phyloP scores from a whole-genome alignment of 2,329 filamentous ascomycete genomes.

The Penicillium frequentans region DNA sequence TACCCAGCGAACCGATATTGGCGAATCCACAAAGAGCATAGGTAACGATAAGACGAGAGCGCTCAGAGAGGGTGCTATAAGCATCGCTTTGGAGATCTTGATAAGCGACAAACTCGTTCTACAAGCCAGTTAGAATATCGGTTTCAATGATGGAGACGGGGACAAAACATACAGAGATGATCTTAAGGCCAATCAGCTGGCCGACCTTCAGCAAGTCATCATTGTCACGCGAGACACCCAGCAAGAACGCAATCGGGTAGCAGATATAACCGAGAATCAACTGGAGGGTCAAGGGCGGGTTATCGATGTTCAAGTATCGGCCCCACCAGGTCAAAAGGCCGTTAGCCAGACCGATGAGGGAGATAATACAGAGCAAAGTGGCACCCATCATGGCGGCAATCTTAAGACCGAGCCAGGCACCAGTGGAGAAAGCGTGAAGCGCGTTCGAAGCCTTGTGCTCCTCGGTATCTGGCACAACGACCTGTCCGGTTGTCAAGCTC shows the following conservation, averaged over 20 bases:
- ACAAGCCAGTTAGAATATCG: conserved; percentile 3
- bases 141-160: background rate
- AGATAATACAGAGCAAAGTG: conserved; percentile 80
- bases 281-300: conserved; percentile 70
- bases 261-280: conserved; percentile 75
- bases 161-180: conserved; percentile 64
- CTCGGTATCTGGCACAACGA: conserved; percentile 77
- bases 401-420: conserved; percentile 82
- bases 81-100: conserved; percentile 52
- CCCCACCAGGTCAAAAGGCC: conserved; percentile 83
- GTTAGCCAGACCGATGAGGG: conserved; percentile 71
- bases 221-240: conserved; percentile 68
- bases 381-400: conserved; percentile 80
- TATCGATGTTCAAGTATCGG: conserved; percentile 70
- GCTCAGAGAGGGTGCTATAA: conserved; percentile 63
- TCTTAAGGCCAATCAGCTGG: conserved; percentile 78
- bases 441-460: conserved; percentile 72
- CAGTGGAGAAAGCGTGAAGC: conserved; percentile 81
- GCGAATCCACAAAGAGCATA: conserved; percentile 82
- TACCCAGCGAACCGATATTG: conserved; percentile 84
- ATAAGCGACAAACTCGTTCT: conserved; percentile 81
- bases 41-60: conserved; percentile 77
- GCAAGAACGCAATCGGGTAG: conserved; percentile 76
- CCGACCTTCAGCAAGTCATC: conserved; percentile 68
- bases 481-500: conserved; percentile 76